A percentile compares a stretch with the other conserved stretches of the same genome.
These are phyloP conservation scores for Solanum tarapatanum DNA, from an alignment of 257 asterid genomes.

Conservation along the genomic window DNA sequence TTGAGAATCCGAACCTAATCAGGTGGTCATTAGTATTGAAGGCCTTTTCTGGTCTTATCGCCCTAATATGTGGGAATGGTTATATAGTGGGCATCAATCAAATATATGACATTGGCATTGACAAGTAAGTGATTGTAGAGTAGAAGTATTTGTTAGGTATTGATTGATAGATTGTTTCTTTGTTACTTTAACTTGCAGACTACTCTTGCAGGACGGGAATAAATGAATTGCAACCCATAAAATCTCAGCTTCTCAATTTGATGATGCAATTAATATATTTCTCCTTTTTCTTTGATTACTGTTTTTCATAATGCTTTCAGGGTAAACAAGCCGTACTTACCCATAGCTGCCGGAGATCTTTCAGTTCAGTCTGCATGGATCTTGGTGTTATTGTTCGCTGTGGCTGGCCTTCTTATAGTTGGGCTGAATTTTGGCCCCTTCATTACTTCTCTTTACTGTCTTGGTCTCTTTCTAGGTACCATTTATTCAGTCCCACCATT, in stretches of 20 bases:
- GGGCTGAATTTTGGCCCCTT: constrained; percentile 84
- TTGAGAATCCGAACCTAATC: constrained; percentile 88
- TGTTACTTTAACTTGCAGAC: not conserved
- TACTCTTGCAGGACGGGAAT: not conserved
- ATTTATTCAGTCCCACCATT: constrained; percentile 97
- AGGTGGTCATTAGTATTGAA: constrained; percentile 80
- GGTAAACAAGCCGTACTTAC: constrained; percentile 97
- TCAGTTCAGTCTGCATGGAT: constrained; percentile 84
- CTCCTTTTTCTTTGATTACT: not conserved
- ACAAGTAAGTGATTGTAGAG: constrained; percentile 55
- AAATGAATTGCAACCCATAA: not conserved
- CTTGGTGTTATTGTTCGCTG: constrained; percentile 66
- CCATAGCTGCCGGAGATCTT: constrained; percentile 98
- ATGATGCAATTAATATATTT: not conserved
- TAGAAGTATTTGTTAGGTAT: not conserved
- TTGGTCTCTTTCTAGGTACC: constrained; percentile 92
- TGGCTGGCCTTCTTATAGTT: constrained; percentile 63
- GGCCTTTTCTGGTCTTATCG: constrained; percentile 79
- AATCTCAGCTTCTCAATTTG: not conserved
- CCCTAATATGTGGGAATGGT: constrained; percentile 95
- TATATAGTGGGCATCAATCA: constrained; percentile 94
- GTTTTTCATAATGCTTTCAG: constrained; percentile 29
- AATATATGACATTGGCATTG: constrained; percentile 94
- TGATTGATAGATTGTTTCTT: not conserved
- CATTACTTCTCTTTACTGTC: constrained; percentile 73